Evolutionary conservation across 768 basidiomycete species (phyloP), one percentile per base, ranked within the genome.

Genomic region (Austroboletus eburneus): DNA sequence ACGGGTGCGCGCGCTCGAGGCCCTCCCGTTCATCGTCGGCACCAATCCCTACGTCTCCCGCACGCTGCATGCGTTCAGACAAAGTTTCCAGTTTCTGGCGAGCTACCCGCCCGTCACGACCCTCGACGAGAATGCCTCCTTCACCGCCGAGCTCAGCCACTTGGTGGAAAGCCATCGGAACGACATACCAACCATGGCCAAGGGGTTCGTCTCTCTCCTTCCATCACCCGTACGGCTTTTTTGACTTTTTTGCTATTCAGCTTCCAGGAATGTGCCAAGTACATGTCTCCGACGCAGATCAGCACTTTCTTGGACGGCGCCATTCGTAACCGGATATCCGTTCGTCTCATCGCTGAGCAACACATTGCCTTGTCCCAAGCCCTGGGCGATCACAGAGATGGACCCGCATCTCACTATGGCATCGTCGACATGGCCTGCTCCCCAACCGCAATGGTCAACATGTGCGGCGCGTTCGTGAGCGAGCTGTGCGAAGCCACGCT

Each of bases 101-200:
- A 81, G 73, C 18, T 79, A 87, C 58, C 79, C 83, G 7, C 69
- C 73, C 1, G 79, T 91, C 44, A 77, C 68, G 24, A 83, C 74
- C 17, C 70, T 89, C 21, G 75, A 80, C 44, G 83, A 89, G 50
- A 94, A 93, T 52, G 71, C 72, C 5, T 62, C 65, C 14, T 91
- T 93, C 55, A 78, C 83, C 1, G 72, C 77, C 41, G 73, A 80
- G 50, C 72, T 94, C n/a, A 78, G 80, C 35, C 72, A 74, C 29
- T 67, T 94, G 17, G 90, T 94, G 4, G 78, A 79, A 49, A 73
- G 76, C 43, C 91, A 94, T 61, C 77, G 85, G 2, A 85, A 93
- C 65, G 92, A 94, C 62, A 89, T 94, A 41, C 91, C 91, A 1
- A 86, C 85, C 13, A 79, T 94, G 78, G 91, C 91, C 3, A 91